phyloP scores from a whole-genome alignment of 164 flowering plant genomes.

The Warburgia ugandensis region DNA sequence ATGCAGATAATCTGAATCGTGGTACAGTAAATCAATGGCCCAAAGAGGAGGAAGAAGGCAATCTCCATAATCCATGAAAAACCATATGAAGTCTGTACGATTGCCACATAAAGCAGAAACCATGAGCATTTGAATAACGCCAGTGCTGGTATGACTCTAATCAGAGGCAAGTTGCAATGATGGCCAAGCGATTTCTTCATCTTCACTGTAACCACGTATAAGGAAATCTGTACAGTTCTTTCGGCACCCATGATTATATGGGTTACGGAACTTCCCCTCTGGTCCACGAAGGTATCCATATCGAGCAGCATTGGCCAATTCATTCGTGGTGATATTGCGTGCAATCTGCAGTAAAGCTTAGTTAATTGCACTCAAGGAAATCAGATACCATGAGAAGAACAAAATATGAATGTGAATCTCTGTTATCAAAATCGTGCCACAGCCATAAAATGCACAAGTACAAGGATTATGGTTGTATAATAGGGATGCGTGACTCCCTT shows the following conservation, averaged over 20 bases:
- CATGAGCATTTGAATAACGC: neutral
- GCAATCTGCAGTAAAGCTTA: constrained; percentile 57
- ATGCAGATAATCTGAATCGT: too few relatives aligned
- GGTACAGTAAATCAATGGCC: too few relatives aligned
- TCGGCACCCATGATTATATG: constrained; percentile 80
- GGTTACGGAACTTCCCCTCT: constrained; percentile 82
- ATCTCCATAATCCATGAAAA: too few relatives aligned
- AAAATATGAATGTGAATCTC: neutral
- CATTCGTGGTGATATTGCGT: constrained; percentile 91
- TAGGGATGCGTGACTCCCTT: too few relatives aligned
- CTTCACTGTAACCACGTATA: constrained; percentile 64
- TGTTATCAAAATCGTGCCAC: neutral
- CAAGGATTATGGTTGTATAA: too few relatives aligned
- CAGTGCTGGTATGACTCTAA: constrained; percentile 11
- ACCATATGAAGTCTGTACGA: too few relatives aligned
- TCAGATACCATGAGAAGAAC: neutral
- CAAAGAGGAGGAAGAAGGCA: too few relatives aligned
- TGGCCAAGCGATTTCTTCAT: constrained; percentile 71
- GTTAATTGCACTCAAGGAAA: neutral
- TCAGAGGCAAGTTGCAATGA: constrained; percentile 43
- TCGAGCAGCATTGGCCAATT: constrained; percentile 67
- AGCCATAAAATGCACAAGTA: too few relatives aligned
- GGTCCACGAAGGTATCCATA: constrained; percentile 85
- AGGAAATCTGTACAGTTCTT: constrained; percentile 91
- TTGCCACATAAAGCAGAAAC: neutral